Evolutionary conservation across 192 early-diverging fungal genomes (phyloP).

Genomic region (Rhizophagus clarus): DNA sequence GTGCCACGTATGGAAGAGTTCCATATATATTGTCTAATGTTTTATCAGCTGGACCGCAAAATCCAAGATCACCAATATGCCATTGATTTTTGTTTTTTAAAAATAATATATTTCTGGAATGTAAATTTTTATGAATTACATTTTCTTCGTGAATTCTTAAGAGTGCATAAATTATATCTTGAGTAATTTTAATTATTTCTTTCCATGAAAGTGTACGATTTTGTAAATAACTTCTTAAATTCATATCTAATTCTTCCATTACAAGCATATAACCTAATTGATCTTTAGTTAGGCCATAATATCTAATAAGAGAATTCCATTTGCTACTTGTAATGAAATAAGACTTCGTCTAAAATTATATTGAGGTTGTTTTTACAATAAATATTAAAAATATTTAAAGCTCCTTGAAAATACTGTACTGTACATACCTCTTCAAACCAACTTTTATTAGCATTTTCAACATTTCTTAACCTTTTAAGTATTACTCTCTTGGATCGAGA

Average conservation of each 20-base stretch:
- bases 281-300: no score
- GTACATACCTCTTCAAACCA: not conserved
- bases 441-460: not conserved
- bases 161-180: not conserved
- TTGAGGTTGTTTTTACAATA: no score
- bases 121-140: not conserved
- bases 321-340: no score
- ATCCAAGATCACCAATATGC: not conserved
- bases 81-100: not conserved
- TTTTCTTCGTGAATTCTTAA: not conserved
- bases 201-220: no score
- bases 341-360: no score
- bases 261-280: no score
- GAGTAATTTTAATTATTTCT: not conserved
- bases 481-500: not conserved
- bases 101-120: not conserved
- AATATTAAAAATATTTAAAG: no score
- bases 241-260: no score
- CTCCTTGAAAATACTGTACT: no score
- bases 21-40: not conserved
- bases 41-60: not conserved
- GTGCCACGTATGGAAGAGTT: not conserved
- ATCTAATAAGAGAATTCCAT: no score
- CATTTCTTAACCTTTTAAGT: not conserved
- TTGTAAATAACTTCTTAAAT: no score